Evolutionary conservation across 2,329 filamentous ascomycete genomes (phyloP).

Genomic region (Colletotrichum spinosum): DNA sequence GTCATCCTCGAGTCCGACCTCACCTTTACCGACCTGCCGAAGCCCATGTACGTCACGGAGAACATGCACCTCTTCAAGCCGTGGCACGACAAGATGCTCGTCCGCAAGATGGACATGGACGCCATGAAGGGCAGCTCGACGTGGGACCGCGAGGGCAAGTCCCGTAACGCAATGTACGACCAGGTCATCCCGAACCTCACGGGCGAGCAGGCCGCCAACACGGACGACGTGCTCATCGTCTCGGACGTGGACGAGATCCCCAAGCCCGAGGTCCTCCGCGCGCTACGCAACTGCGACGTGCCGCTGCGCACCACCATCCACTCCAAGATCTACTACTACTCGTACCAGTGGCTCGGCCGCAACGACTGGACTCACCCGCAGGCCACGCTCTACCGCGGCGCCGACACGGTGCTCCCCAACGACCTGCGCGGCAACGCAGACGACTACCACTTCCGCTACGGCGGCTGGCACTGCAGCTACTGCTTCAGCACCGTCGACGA

Average conservation of each 20-base stretch:
- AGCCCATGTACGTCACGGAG: conserved; percentile 64
- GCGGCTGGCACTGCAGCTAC: conserved; percentile 72
- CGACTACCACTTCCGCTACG: conserved; percentile 54
- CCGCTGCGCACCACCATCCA: conserved; percentile 64
- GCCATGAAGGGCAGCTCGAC: conserved; percentile 40
- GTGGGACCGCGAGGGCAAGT: conserved; percentile 65
- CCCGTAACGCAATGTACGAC: conserved; percentile 67
- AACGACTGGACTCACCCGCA: conserved; percentile 69
- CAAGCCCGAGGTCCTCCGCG: conserved; percentile 59
- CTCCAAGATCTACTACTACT: conserved; percentile 68
- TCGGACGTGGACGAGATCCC: conserved; percentile 72
- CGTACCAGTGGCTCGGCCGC: conserved; percentile 63
- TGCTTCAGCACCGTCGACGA: conserved; percentile 69
- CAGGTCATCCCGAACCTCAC: conserved; percentile 64
- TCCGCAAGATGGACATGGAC: conserved; percentile 49
- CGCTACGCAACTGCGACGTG: conserved; percentile 63
- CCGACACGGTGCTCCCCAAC: conserved; percentile 62
- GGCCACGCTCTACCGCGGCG: conserved; percentile 63
- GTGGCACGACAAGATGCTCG: conserved; percentile 71
- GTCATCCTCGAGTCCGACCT: conserved; percentile 69
- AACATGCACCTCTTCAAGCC: conserved; percentile 63
- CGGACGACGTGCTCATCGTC: conserved; percentile 68
- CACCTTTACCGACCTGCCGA: conserved; percentile 68
- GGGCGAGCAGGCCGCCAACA: conserved; percentile 53
- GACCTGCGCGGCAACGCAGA: conserved; percentile 63